A percentile compares a stretch with the other conserved stretches of the same genome.
Conservation (phyloP, 2,329 filamentous ascomycete genomes). For the Ceratocystis eucalypticola region DNA sequence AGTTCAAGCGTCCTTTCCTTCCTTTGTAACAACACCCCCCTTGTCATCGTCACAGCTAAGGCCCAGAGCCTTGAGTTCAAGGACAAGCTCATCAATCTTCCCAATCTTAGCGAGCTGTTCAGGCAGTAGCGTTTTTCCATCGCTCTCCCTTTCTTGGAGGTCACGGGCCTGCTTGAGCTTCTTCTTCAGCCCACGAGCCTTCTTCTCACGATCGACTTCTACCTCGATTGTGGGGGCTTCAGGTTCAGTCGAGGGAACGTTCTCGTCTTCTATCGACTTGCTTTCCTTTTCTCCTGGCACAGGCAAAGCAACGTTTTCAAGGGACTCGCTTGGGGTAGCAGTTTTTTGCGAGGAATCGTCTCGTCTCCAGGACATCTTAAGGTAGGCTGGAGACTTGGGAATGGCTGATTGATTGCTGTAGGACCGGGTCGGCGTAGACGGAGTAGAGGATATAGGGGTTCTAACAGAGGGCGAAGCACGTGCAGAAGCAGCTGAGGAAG, state of each 20-base stretch:
- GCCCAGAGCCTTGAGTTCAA: slow-evolving; percentile 72
- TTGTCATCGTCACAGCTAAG: slow-evolving; percentile 66
- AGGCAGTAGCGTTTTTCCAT: slow-evolving; percentile 67
- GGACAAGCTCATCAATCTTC: slow-evolving; percentile 85
- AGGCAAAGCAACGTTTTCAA: neutral
- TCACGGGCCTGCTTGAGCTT: slow-evolving; percentile 90
- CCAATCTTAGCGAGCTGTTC: slow-evolving; percentile 97
- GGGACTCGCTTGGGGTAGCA: neutral
- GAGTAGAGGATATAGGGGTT: neutral
- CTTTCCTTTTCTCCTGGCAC: neutral
- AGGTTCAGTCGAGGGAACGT: neutral
- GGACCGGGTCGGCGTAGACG: neutral
- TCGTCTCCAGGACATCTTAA: slow-evolving; percentile 12
- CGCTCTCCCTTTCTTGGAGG: slow-evolving; percentile 79
- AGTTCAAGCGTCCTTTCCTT: neutral
- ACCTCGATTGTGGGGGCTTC: slow-evolving; percentile 4
- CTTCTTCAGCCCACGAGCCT: slow-evolving; percentile 81
- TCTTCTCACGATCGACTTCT: slow-evolving; percentile 64
- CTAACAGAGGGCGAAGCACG: neutral
- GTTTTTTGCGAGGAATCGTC: neutral
- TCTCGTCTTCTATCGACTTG: neutral
- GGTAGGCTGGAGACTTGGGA: slow-evolving; percentile 3
- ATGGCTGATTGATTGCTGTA: neutral
- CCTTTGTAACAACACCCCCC: slow-evolving; percentile 24
- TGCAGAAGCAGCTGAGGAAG: neutral